Conservation (phyloP, 495 filamentous ascomycete species). For the Aspergillus nidulans region DNA sequence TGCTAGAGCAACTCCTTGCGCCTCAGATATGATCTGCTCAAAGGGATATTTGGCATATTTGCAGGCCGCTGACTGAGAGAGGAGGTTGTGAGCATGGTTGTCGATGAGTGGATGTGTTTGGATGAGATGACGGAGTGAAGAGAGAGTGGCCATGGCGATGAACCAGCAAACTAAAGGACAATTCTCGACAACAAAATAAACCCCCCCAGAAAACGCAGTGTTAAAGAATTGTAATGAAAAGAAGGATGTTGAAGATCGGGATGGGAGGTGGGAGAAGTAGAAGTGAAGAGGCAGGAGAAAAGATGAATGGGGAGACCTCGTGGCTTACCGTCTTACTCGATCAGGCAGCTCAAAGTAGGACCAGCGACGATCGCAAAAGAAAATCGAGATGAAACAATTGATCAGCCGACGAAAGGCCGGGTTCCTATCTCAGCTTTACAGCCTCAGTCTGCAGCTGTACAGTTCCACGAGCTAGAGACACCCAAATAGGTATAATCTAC, state of each 20-base stretch:
- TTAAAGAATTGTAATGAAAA: background rate
- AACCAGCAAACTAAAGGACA: background rate
- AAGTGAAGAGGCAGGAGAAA: background rate
- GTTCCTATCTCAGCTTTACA: background rate
- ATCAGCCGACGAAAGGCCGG: background rate
- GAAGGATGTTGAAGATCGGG: background rate
- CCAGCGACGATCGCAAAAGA: background rate
- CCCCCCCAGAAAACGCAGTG: background rate
- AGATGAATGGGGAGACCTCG: background rate
- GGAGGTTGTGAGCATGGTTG: conserved; percentile 80
- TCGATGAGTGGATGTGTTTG: conserved; percentile 75
- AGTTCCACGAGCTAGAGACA: background rate
- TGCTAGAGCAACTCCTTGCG: conserved; percentile 60
- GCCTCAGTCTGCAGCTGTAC: background rate
- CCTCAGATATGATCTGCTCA: conserved; percentile 69
- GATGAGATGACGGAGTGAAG: conserved; percentile 47
- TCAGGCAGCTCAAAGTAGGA: background rate
- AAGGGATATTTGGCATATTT: conserved; percentile 39
- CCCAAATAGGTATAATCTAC: conserved; percentile 4
- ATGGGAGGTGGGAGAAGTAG: background rate
- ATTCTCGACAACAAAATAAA: background rate
- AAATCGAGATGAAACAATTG: background rate
- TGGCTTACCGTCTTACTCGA: background rate
- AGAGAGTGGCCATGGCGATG: conserved; percentile 24
- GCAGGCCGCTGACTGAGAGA: conserved; percentile 36